These are phyloP conservation scores for Saccharomycopsis sp. DNA, from an alignment of 805 yeast species.

Conservation along the genomic window DNA sequence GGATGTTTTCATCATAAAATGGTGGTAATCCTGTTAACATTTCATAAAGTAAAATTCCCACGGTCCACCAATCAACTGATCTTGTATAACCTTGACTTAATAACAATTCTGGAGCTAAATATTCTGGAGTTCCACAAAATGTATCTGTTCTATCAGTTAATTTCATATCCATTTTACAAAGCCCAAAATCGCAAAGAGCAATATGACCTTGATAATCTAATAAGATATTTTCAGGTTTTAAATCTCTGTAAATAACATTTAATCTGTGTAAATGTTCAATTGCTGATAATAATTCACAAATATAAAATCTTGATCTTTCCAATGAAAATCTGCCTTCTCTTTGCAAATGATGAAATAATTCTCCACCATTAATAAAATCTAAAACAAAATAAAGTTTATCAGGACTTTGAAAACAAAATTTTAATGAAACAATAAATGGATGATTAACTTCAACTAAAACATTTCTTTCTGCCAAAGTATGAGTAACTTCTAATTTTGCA, in stretches of 20 bases:
- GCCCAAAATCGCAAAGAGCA: conserved; percentile 94
- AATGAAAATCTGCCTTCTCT: conserved; percentile 71
- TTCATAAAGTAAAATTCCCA: conserved; percentile 87
- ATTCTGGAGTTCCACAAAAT: conserved; percentile 97
- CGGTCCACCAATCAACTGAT: conserved; percentile 97
- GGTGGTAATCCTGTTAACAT: conserved; percentile 98
- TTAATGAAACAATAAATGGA: conserved; percentile 93
- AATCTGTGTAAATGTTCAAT: conserved; percentile 83
- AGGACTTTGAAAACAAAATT: conserved; percentile 95
- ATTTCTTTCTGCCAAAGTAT: conserved; percentile 92
- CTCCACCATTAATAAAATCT: conserved; percentile 95
- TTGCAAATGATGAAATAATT: conserved; percentile 87
- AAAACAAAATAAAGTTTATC: conserved; percentile 85
- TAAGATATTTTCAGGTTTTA: conserved; percentile 92
- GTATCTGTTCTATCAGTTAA: conserved; percentile 82
- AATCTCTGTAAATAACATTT: conserved; percentile 89
- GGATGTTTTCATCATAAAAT: conserved; percentile 87
- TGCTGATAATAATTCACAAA: conserved; percentile 89
- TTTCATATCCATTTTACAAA: conserved; percentile 92
- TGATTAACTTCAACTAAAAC: conserved; percentile 87
- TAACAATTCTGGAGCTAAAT: conserved; percentile 88
- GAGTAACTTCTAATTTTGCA: conserved; percentile 88
- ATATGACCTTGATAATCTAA: conserved; percentile 96
- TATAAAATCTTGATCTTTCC: conserved; percentile 84
- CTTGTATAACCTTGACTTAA: conserved; percentile 91